A percentile compares a stretch with the other conserved stretches of the same genome.
Conservation (phyloP, 352 stramenopile genomes). For the Phytopythium cucurbitacearum region DNA sequence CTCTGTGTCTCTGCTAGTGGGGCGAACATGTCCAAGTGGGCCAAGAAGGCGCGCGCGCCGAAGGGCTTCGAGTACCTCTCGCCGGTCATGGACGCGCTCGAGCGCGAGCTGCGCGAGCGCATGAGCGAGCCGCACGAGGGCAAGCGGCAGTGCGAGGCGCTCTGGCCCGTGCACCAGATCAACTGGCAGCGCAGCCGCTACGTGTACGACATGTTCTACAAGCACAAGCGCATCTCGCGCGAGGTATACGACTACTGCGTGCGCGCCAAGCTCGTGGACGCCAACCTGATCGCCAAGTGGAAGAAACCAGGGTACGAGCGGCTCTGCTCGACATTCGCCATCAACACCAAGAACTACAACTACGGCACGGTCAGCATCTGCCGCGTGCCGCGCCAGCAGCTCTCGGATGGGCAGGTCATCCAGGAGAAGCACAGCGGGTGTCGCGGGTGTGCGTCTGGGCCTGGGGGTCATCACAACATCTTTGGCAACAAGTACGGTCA, state of each 20-base stretch:
- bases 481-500: conserved; percentile 99
- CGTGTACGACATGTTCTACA: conserved; percentile 99
- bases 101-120: conserved; percentile 96
- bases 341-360: conserved; percentile 99
- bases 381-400: conserved; percentile 93
- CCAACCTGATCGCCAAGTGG: conserved; percentile 98
- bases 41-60: conserved; percentile 82
- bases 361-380: conserved; percentile 98
- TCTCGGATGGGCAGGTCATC: conserved; percentile 85
- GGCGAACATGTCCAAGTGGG: conserved; percentile 83
- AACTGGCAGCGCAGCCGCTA: conserved; percentile 98
- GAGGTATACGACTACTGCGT: conserved; percentile 99
- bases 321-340: conserved; percentile 98
- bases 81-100: conserved; percentile 94
- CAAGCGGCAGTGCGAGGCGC: conserved; percentile 95
- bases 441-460: conserved; percentile 93
- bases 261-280: conserved; percentile 92
- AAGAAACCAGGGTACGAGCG: conserved; percentile 99
- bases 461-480: conserved; percentile 94
- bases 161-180: conserved; percentile 99
- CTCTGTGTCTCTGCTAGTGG: conserved; percentile 3
- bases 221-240: conserved; percentile 92
- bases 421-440: conserved; percentile 96
- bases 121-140: conserved; percentile 97
- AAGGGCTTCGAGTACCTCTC: conserved; percentile 94